A percentile compares a stretch with the other conserved stretches of the same genome.
Evolutionary conservation across 371 early-diverging fungal genomes (phyloP).

Genomic region (Syncephalastrum contaminatum): DNA sequence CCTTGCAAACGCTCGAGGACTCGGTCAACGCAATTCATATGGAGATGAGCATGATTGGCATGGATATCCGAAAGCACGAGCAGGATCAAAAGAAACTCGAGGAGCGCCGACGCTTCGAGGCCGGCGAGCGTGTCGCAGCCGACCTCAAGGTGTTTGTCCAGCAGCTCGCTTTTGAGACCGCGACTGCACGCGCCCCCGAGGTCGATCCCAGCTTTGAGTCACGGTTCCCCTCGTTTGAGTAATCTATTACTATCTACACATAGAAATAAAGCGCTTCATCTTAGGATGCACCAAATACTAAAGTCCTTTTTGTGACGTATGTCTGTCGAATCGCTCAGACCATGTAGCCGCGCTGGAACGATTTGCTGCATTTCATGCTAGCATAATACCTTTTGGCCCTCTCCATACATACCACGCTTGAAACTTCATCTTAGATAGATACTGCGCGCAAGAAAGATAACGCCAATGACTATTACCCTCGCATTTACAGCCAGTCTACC

Average conservation of each 20-base stretch:
- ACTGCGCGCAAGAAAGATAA: too few species aligned
- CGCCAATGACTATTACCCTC: too few species aligned
- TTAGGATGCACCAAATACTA: too few species aligned
- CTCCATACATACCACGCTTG: too few species aligned
- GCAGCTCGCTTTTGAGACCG: constrained; percentile 33
- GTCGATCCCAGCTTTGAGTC: constrained; percentile 49
- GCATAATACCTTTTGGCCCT: too few species aligned
- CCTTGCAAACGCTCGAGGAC: constrained; percentile 35
- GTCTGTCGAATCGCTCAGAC: too few species aligned
- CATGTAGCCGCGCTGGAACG: too few species aligned
- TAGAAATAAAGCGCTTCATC: background rate
- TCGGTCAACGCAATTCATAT: constrained; percentile 35
- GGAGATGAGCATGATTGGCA: constrained; percentile 46
- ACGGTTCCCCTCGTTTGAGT: constrained; percentile 46
- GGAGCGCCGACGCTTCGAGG: constrained; percentile 42
- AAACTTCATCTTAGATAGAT: too few species aligned
- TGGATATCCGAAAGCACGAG: constrained; percentile 45
- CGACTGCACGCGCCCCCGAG: constrained; percentile 46
- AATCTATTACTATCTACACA: constrained; percentile 3
- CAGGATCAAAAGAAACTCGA: constrained; percentile 45
- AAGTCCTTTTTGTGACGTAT: too few species aligned
- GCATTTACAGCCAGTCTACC: too few species aligned
- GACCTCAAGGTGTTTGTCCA: constrained; percentile 45
- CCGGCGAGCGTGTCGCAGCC: constrained; percentile 36
- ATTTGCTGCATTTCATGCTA: too few species aligned